Conservation (phyloP, 805 yeast species). For the Metschnikowia kunwiensis region DNA sequence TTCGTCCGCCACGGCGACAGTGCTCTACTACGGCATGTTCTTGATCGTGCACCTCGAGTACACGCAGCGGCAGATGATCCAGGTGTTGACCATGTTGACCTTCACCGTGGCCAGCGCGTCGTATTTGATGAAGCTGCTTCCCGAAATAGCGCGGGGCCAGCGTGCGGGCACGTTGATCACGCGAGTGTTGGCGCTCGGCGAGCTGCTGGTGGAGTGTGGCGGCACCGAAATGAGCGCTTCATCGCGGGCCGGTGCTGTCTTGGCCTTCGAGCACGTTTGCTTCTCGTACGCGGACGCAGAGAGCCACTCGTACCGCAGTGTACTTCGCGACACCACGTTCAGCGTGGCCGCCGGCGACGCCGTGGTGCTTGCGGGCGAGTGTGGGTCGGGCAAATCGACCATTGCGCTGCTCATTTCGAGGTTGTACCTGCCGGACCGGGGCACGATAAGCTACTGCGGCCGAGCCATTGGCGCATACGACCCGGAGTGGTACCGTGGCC, state of each 20-base stretch:
- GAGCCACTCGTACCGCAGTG: conserved; percentile 20
- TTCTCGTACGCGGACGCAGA: conserved; percentile 46
- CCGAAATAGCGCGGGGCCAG: conserved; percentile 77
- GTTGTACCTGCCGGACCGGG: conserved; percentile 43
- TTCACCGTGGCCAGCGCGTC: conserved; percentile 70
- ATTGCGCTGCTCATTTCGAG: conserved; percentile 54
- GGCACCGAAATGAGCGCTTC: background rate
- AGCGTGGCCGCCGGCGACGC: conserved; percentile 45
- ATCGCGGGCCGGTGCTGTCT: conserved; percentile 22
- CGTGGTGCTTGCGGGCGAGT: conserved; percentile 73
- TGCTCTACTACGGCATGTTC: conserved; percentile 76
- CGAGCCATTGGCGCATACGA: conserved; percentile 47
- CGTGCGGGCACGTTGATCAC: conserved; percentile 58
- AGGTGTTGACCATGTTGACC: conserved; percentile 66
- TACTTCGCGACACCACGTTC: conserved; percentile 45
- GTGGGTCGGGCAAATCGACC: conserved; percentile 94
- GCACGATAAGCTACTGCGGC: conserved; percentile 45
- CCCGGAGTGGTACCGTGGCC: conserved; percentile 46
- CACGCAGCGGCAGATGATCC: conserved; percentile 54
- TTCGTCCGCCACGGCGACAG: conserved; percentile 61
- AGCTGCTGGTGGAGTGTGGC: conserved; percentile 33
- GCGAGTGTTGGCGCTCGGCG: conserved; percentile 33
- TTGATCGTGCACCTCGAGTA: conserved; percentile 63
- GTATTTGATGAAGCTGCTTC: conserved; percentile 59
- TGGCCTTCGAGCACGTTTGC: conserved; percentile 45